These are phyloP conservation scores for Backusella tuberculispora DNA, from an alignment of 192 early-diverging fungal genomes.

Conservation along the genomic window DNA sequence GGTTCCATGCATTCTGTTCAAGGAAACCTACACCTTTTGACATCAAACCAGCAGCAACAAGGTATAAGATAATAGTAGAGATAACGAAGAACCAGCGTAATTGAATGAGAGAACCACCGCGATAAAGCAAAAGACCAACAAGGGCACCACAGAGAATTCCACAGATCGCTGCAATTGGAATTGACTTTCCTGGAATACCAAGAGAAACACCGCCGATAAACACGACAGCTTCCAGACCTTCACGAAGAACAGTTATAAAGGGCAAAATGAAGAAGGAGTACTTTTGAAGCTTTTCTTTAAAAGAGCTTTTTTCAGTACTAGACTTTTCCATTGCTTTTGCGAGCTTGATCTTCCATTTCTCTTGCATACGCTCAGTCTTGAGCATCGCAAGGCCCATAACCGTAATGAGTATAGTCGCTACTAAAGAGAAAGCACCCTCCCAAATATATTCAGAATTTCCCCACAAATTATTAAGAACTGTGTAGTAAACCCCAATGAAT, in stretches of 20 bases:
- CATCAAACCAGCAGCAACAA: constrained; percentile 85
- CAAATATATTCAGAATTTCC: constrained; percentile 75
- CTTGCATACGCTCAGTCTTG: constrained; percentile 68
- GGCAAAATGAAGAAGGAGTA: constrained; percentile 84
- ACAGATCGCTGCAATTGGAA: constrained; percentile 80
- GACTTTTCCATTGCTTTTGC: constrained; percentile 34
- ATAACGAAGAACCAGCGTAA: constrained; percentile 80
- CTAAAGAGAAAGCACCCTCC: constrained; percentile 84
- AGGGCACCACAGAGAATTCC: constrained; percentile 70
- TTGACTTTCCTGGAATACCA: constrained; percentile 52
- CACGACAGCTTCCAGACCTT: constrained; percentile 86
- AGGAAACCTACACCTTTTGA: constrained; percentile 67
- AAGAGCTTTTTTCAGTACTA: not conserved
- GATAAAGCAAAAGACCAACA: constrained; percentile 79
- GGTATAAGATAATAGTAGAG: constrained; percentile 73
- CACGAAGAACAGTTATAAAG: constrained; percentile 81
- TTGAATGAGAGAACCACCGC: constrained; percentile 65
- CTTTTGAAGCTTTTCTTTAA: constrained; percentile 34
- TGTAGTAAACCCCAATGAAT: constrained; percentile 84
- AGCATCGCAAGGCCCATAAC: constrained; percentile 85
- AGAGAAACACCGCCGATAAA: constrained; percentile 79
- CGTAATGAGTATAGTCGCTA: constrained; percentile 81
- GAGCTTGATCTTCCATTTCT: constrained; percentile 65
- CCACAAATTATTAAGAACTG: constrained; percentile 55
- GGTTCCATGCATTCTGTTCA: constrained; percentile 69